Evolutionary conservation across 208 protist species (phyloP), one percentile per base, ranked within the genome.

Genomic region (Leishmania amazonensis): DNA sequence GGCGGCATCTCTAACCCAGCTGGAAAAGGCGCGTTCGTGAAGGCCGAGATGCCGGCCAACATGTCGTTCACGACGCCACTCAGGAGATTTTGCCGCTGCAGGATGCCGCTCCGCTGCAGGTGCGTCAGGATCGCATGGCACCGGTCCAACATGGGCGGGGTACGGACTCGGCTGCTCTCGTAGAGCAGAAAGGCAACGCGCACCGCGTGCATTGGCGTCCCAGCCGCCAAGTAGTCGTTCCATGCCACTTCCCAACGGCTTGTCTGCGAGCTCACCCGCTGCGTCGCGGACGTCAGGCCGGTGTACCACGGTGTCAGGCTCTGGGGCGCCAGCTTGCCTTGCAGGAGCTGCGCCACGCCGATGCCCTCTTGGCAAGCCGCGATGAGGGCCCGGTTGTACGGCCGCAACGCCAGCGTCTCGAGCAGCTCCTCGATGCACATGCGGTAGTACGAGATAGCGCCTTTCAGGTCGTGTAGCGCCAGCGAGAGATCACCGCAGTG

Each of bases 371-470:
- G 92, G 74, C 88, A 92, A 13, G 84, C 94, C 2, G 91, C 94
- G 42, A 97, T 91, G 64, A 95, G 77, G 42, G 84, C 73, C n/a
- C 82, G 74, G 75, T 97, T 97, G 87, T 89, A 97, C 19, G 88
- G 85, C 9, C 94, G 82, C 49, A 91, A 81, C 35, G 78, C 73
- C 40, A 95, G 65, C 19, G 91, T 94, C 64, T 89, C 78, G 53
- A 95, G 81, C 40, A 93, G 83, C 85, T 97, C 94, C 51, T 95
- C 89, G 47, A 90, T 83, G 78, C 92, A 96, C 81, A 97, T 86
- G 35, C 89, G 88, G 81, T 93, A 96, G 81, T 92, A 96, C 64
- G 77, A 81, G 4, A 85, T 71, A 28, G 94, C 94, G 11, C 81
- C 79, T 24, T 91, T 86, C 78, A 90, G 95, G 80, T 97, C 92